phyloP scores from a whole-genome alignment of 495 filamentous ascomycete genomes.

The Pyronema omphalodes region DNA sequence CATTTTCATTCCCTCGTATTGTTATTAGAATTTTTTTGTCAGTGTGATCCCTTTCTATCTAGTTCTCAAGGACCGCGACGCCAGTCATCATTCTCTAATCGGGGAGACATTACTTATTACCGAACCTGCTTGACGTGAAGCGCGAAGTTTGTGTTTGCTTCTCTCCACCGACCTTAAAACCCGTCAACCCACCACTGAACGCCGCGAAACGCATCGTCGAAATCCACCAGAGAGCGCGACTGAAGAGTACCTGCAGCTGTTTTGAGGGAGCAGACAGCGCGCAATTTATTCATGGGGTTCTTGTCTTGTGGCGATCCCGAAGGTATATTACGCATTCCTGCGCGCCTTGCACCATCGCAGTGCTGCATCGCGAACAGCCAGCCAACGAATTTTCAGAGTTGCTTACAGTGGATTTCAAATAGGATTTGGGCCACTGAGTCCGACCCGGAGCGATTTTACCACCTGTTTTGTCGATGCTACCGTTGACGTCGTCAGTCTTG shows the following conservation, averaged over 20 bases:
- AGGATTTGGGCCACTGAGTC: slow-evolving; percentile 88
- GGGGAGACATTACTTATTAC: no score
- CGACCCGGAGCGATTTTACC: slow-evolving; percentile 72
- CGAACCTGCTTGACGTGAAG: no score
- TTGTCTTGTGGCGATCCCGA: slow-evolving; percentile 15
- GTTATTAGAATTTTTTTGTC: no score
- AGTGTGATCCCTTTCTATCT: no score
- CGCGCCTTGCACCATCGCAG: background rate
- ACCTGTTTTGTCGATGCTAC: slow-evolving; percentile 88
- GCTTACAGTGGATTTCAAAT: slow-evolving; percentile 3
- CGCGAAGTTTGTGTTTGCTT: no score
- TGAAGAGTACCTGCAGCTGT: background rate
- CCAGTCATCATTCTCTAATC: no score
- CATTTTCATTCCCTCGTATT: no score
- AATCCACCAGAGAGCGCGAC: no score
- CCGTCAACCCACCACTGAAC: no score
- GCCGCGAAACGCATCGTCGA: no score
- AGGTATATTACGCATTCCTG: slow-evolving; percentile 10
- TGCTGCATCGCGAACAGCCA: background rate
- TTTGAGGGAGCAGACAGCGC: background rate
- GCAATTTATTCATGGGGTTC: background rate
- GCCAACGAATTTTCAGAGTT: background rate
- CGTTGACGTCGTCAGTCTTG: slow-evolving; percentile 55
- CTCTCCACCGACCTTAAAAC: no score
- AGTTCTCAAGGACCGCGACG: no score